Base-by-base conservation (phyloP, 2,329 filamentous ascomycete genomes). In the Penicillium sp. region DNA sequence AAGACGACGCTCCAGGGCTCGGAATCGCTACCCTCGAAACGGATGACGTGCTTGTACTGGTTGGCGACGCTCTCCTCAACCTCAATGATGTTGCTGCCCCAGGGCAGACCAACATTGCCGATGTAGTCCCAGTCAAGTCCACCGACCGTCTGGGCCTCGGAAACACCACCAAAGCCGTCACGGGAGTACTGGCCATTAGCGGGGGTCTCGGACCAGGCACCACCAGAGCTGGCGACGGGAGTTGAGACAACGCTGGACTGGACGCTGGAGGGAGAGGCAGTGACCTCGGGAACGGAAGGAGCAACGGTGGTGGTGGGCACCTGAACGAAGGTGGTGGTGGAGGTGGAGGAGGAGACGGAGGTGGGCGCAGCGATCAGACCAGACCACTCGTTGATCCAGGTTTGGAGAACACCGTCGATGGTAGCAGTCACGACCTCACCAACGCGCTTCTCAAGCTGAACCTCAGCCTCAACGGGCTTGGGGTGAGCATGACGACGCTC, bases 21-120 rank as follows among this genome's bases (percentile, higher is more conserved):
- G 14, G 51, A 58, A 63, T 74, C 61, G 46, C 65, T 63, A 40
- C 76, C 76, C 54, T 70, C 65, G 55, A 79, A 67, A 30, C 72
- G 65, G 43, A 73, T 57, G 51, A 78, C 75, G 64, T 78, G 69
- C 65, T 75, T 70, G 73, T 78, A 78, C 45, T 68, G 45, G 66
- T 60, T 67, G 57, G 75, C 74, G 22, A 69, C 65, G 51, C 65
- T 59, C 64, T 72, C 69, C 59, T 69, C 51, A 59, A 80, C 71
- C 59, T 75, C 62, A 61, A 75, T 73, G 60, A 78, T 75, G 74
- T 79, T 77, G 73, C 74, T 76, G 57, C 78, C 76, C 70, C 75
- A 77, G 6, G 76, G 76, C 57, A 22, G 64, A 56, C 77, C 77
- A 46, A 72, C 59, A 64, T 79, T 79, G 53, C 76, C 76, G 25